phyloP scores from a whole-genome alignment of 129 eudicot species.

The Artemisia annua region DNA sequence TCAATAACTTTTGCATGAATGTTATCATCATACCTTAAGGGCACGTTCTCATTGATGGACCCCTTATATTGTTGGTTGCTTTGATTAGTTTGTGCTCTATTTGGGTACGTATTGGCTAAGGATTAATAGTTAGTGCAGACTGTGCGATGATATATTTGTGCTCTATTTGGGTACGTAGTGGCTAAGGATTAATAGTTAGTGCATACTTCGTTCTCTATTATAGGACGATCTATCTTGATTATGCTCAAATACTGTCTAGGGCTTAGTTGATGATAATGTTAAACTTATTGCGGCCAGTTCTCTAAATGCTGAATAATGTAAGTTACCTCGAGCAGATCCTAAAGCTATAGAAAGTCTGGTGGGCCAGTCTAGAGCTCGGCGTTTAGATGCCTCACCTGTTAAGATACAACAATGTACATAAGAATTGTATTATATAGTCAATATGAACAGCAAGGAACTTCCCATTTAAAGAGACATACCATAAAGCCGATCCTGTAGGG shows the following conservation, averaged over 20 bases:
- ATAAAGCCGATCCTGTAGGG: slow-evolving; percentile 89
- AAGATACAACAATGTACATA: slow-evolving; percentile 8
- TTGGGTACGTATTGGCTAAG: not conserved
- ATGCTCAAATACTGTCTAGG: no score
- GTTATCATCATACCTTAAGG: not conserved
- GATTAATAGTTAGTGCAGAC: not conserved
- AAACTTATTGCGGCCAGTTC: no score
- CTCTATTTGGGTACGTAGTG: not conserved
- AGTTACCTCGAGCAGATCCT: slow-evolving; percentile 94
- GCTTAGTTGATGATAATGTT: no score
- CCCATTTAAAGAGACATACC: slow-evolving; percentile 45
- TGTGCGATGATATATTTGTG: not conserved
- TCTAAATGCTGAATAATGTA: not conserved
- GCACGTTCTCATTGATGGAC: not conserved
- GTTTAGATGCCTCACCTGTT: slow-evolving; percentile 77
- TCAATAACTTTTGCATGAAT: no score
- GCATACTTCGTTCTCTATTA: no score
- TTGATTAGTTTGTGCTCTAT: not conserved
- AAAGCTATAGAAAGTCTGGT: slow-evolving; percentile 81
- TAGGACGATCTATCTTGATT: no score
- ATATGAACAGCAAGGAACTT: slow-evolving; percentile 14
- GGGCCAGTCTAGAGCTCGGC: slow-evolving; percentile 82
- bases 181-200: not conserved
- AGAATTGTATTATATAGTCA: slow-evolving; percentile 5
- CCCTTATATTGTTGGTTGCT: slow-evolving; percentile 11